Conservation (phyloP, 371 early-diverging fungal species). For the Fennellomyces sp. region DNA sequence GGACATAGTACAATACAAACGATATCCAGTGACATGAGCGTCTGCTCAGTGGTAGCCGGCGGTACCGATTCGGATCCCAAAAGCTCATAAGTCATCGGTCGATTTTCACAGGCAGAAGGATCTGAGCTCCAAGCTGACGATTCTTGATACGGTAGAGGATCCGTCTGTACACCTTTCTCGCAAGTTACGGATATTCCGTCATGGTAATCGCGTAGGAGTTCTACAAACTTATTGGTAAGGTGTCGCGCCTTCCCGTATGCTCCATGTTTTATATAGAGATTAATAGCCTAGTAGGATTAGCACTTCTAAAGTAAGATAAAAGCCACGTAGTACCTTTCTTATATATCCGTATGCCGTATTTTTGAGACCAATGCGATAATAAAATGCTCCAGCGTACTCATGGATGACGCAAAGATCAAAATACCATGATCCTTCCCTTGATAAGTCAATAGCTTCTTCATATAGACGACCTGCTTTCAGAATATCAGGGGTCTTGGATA, state of each 20-base stretch:
- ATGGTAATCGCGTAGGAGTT: conserved; percentile 23
- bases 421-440: conserved; percentile 34
- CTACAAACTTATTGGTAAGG: conserved; percentile 20
- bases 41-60: conserved; percentile 46
- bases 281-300: conserved; percentile 15
- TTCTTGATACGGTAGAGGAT: conserved; percentile 16
- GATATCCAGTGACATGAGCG: conserved; percentile 46
- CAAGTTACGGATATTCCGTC: conserved; percentile 27
- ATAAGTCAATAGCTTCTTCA: conserved; percentile 39
- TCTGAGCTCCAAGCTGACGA: background rate
- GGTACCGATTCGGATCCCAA: conserved; percentile 30
- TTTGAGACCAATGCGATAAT: conserved; percentile 31
- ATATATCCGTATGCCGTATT: conserved; percentile 40
- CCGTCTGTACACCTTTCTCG: conserved; percentile 41
- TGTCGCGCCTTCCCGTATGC: conserved; percentile 46
- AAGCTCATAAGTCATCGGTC: conserved; percentile 20
- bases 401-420: conserved; percentile 37
- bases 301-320: background rate
- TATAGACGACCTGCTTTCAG: conserved; percentile 24
- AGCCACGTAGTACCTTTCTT: conserved; percentile 23
- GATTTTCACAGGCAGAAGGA: background rate
- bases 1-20: conserved; percentile 15
- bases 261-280: conserved; percentile 28
- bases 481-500: conserved; percentile 10
- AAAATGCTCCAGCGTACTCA: conserved; percentile 44